Conservation (phyloP, 129 eudicot species). For the Artemisia tridentata region DNA sequence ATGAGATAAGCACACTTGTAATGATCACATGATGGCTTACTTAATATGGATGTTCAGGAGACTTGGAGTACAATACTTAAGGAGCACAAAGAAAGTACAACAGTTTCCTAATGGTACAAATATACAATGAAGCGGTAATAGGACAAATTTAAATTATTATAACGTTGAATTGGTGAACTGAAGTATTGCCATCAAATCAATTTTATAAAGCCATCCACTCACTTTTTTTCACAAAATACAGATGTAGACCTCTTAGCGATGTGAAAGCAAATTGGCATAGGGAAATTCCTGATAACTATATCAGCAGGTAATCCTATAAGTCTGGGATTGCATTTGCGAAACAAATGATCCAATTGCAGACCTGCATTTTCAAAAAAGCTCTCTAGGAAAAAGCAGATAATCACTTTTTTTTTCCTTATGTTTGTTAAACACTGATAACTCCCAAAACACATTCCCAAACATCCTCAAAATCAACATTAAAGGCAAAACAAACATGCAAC, state of each 20-base stretch:
- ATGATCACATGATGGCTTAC: background rate
- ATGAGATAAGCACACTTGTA: background rate
- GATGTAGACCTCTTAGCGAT: background rate
- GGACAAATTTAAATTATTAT: background rate
- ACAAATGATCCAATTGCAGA: too few relatives aligned
- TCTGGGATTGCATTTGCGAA: too few relatives aligned
- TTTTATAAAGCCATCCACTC: conserved; percentile 1
- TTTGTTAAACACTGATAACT: too few relatives aligned
- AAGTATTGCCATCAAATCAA: conserved; percentile 8
- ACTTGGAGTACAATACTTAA: background rate
- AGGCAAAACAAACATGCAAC: too few relatives aligned
- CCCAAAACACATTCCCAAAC: too few relatives aligned
- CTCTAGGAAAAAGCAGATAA: too few relatives aligned
- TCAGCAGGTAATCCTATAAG: background rate
- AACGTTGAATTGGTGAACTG: conserved; percentile 3
- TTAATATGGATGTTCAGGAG: background rate
- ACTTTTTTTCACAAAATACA: background rate
- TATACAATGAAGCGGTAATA: background rate
- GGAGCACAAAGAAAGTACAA: conserved; percentile 5
- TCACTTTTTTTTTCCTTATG: too few relatives aligned
- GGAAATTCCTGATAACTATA: background rate
- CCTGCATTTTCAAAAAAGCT: too few relatives aligned
- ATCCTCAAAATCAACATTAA: too few relatives aligned
- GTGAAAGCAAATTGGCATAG: background rate
- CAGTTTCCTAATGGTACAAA: conserved; percentile 4